These are phyloP conservation scores for Candida frijolesensis DNA, from an alignment of 1,139 yeast species.

Conservation along the genomic window DNA sequence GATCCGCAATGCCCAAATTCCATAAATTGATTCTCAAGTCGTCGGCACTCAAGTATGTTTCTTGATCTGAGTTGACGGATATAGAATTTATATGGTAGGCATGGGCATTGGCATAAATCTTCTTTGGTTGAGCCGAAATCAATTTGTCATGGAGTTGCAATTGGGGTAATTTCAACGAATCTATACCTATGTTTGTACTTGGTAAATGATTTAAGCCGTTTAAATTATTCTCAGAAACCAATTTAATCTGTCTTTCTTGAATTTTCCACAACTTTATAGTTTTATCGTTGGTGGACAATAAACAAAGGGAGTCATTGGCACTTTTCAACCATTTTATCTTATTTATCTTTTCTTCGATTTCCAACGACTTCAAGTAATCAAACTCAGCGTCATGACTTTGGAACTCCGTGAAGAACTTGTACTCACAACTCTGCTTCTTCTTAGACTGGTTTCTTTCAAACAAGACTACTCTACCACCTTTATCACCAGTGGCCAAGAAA, in stretches of 20 bases:
- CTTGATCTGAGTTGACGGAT: conserved; percentile 93
- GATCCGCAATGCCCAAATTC: conserved; percentile 94
- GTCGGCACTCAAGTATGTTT: conserved; percentile 91
- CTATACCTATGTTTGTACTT: conserved; percentile 19
- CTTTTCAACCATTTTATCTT: conserved; percentile 95
- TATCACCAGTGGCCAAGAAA: conserved; percentile 96
- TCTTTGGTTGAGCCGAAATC: conserved; percentile 92
- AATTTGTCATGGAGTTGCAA: conserved; percentile 91
- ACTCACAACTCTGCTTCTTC: conserved; percentile 76
- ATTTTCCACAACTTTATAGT: conserved; percentile 97
- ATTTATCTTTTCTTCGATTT: conserved; percentile 97
- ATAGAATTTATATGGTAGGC: conserved; percentile 97
- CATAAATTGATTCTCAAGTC: conserved; percentile 94
- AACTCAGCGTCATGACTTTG: conserved; percentile 99
- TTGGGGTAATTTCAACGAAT: conserved; percentile 74
- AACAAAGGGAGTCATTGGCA: conserved; percentile 83
- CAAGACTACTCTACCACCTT: conserved; percentile 96
- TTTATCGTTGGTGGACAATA: conserved; percentile 92
- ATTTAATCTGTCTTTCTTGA: conserved; percentile 86
- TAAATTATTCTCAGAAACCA: conserved; percentile 89
- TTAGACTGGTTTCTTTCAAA: conserved; percentile 86
- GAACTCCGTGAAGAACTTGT: conserved; percentile 93
- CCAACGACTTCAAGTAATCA: conserved; percentile 92
- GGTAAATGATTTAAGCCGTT: conserved; percentile 41
- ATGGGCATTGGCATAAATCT: conserved; percentile 92